Base-by-base conservation (phyloP, 148 eudicot species). In the Heliamphora exappendiculata region DNA sequence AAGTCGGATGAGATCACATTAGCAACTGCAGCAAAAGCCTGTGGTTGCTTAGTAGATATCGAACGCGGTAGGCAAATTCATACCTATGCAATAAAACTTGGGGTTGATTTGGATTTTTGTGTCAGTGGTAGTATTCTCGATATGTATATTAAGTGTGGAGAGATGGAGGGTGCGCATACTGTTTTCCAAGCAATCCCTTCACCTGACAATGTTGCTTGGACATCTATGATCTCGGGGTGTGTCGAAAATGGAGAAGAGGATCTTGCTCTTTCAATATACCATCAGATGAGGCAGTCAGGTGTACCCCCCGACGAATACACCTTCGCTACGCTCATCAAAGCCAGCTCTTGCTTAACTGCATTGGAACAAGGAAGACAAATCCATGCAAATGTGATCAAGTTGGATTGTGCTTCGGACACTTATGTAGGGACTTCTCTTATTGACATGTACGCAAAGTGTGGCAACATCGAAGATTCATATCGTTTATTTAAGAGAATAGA, bases 1-100 rank as follows among this genome's bases (percentile, higher is more conserved):
- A 73, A 47, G 50, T 55, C 60, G 16, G 82, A 80, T 76, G 82
- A 80, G 78, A 75, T 80, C 63, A 76, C 82, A 11, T 37, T 75
- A 36, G 50, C 76, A 37, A 75, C 78, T 47, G 76, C 62, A 64
- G 66, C 77, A 72, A 78, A 78, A 50, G 81, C 81, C 44, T 78
- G 81, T 65, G 60, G 76, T 66, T 26, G 45, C 22, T 62, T 31
- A n/a, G 39, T 62, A 62, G 67, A 62, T 17, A 13, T 62, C 29
- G 67, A 62, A 33, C 67, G 16, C 29, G 67, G 67, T 0, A 16
- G 67, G n/a, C 67, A 16, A 62, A 62, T 62, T 31, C 67, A 62
- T 31, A 39, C 3, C 16, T 39, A 62, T 62, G 41, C 67, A 33
- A 34, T 31, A 31, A 62, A 62, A 62, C 67, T 62, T 31, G 39